Conservation (phyloP, 1,139 yeast species). For the Candida neerlandica region DNA sequence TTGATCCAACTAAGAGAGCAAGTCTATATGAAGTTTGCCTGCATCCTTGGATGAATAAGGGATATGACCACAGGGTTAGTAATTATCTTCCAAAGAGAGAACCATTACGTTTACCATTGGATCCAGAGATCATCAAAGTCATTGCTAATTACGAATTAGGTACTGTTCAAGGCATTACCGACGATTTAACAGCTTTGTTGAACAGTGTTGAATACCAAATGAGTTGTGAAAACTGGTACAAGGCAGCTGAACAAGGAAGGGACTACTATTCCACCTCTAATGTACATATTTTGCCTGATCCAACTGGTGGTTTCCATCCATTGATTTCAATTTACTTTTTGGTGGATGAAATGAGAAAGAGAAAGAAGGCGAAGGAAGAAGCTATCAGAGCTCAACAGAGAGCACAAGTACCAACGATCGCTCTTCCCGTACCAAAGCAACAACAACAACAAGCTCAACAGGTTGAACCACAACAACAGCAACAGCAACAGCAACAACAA, state of each 20-base stretch:
- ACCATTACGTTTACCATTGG: constrained; percentile 77
- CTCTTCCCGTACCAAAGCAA: constrained; percentile 13
- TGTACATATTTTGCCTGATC: constrained; percentile 58
- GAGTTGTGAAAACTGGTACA: constrained; percentile 68
- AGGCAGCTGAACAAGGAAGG: constrained; percentile 42
- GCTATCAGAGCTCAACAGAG: constrained; percentile 32
- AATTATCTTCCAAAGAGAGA: constrained; percentile 74
- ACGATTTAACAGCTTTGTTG: constrained; percentile 60
- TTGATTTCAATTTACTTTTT: constrained; percentile 82
- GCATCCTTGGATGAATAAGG: constrained; percentile 96
- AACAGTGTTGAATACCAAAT: constrained; percentile 68
- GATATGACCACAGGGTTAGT: constrained; percentile 74
- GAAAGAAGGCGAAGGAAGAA: constrained; percentile 64
- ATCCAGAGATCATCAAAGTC: constrained; percentile 67
- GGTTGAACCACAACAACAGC: constrained; percentile 16
- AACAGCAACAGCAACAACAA: constrained; percentile 14
- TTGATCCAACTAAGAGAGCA: constrained; percentile 82
- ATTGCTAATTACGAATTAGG: constrained; percentile 85
- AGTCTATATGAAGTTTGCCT: constrained; percentile 72
- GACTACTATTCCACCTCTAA: constrained; percentile 46
- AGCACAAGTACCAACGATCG: constrained; percentile 22
- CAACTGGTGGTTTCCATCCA: constrained; percentile 91
- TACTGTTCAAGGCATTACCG: constrained; percentile 56
- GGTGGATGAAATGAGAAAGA: constrained; percentile 78
- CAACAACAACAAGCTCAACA: constrained; percentile 15